phyloP scores from a whole-genome alignment of 1,284 basidiomycete genomes.

The Trichosporon sp. region DNA sequence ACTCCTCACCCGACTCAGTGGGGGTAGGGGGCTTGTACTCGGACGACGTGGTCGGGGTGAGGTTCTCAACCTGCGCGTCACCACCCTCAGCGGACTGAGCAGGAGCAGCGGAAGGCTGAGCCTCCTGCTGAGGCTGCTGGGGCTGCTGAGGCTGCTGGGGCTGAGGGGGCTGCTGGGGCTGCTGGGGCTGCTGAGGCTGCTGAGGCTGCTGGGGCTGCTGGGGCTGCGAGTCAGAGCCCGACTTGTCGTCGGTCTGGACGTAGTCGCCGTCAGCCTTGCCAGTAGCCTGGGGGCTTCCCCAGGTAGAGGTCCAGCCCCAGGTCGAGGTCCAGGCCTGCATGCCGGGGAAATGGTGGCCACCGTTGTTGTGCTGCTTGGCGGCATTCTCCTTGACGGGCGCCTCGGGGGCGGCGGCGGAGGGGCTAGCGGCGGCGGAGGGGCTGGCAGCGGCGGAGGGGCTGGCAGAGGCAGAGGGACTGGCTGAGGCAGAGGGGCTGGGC shows the following conservation, averaged over 20 bases:
- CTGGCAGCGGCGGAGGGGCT: no score
- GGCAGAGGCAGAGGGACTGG: not conserved
- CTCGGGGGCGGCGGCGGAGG: not conserved
- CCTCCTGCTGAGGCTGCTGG: not conserved
- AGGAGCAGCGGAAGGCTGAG: not conserved
- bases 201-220: no score
- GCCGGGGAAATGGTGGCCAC: not conserved
- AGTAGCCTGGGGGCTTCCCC: not conserved
- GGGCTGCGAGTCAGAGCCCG: not conserved
- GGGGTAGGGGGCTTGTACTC: not conserved
- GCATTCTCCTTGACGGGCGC: not conserved
- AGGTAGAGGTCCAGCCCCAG: slow-evolving; percentile 2
- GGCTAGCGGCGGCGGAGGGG: not conserved
- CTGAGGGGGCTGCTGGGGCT: not conserved
- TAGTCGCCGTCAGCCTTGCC: not conserved
- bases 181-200: no score
- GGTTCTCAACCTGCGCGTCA: not conserved
- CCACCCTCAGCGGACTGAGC: not conserved
- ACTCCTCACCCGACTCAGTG: slow-evolving; percentile 3
- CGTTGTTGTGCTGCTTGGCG: not conserved
- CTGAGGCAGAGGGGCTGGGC: not conserved
- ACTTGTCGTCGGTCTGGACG: no score
- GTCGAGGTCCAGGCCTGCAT: not conserved
- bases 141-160: no score
- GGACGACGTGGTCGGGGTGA: not conserved